Conservation (phyloP, 768 basidiomycete genomes). For the Lyophyllum decastes region DNA sequence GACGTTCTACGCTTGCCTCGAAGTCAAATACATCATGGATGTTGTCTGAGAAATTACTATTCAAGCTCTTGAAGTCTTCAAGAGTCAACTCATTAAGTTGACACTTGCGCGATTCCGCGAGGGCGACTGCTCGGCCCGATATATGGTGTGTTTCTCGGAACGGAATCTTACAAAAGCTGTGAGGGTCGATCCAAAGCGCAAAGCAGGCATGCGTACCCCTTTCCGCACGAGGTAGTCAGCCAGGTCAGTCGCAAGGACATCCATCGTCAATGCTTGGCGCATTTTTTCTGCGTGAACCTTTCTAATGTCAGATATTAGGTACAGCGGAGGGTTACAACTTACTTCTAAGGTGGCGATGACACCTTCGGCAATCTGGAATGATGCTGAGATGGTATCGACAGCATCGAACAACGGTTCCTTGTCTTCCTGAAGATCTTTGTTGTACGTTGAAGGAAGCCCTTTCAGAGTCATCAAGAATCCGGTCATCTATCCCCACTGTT, state of each 20-base stretch:
- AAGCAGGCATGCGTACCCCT: constrained; percentile 63
- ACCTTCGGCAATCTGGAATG: constrained; percentile 90
- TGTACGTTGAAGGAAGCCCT: constrained; percentile 97
- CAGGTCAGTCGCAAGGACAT: constrained; percentile 97
- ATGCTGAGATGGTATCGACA: constrained; percentile 87
- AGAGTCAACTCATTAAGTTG: constrained; percentile 82
- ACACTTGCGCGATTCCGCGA: constrained; percentile 82
- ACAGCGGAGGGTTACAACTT: constrained; percentile 20
- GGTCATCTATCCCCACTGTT: constrained; percentile 65
- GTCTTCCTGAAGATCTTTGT: constrained; percentile 98
- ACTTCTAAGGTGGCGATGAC: constrained; percentile 91
- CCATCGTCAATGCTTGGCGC: constrained; percentile 90
- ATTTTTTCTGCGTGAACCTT: constrained; percentile 92
- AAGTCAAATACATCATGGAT: constrained; percentile 89
- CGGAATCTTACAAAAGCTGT: constrained; percentile 64
- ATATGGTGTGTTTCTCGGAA: constrained; percentile 99
- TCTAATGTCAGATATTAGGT: not conserved
- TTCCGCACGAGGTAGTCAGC: constrained; percentile 99
- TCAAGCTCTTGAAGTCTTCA: constrained; percentile 76
- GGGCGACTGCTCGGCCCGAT: constrained; percentile 93
- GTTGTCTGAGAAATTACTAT: constrained; percentile 78
- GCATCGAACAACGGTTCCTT: constrained; percentile 97
- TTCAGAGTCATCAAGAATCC: constrained; percentile 98
- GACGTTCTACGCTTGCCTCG: constrained; percentile 91
- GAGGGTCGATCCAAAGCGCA: not conserved